These are phyloP conservation scores for Xylaria sp. DNA, from an alignment of 2,329 filamentous ascomycete species.

Conservation along the genomic window DNA sequence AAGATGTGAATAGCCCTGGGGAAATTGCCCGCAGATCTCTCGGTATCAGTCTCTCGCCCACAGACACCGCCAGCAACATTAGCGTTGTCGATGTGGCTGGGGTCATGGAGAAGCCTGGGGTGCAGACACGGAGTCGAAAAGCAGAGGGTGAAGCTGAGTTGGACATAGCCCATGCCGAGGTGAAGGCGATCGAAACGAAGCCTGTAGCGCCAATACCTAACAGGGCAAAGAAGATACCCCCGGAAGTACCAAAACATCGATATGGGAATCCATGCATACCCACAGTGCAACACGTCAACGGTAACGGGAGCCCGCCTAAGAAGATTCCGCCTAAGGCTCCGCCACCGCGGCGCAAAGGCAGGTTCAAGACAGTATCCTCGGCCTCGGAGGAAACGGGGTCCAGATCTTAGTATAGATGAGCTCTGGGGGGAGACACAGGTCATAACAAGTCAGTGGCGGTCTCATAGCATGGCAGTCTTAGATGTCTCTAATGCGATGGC, in stretches of 20 bases:
- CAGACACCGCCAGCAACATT: constrained; percentile 74
- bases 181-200: constrained; percentile 9
- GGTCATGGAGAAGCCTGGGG: constrained; percentile 82
- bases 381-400: constrained; percentile 36
- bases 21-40: constrained; percentile 69
- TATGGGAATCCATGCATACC: constrained; percentile 59
- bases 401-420: constrained; percentile 7
- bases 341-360: constrained; percentile 57
- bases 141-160: constrained; percentile 35
- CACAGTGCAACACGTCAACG: constrained; percentile 12
- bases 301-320: constrained; percentile 32
- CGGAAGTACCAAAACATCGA: constrained; percentile 66
- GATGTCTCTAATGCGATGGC: background rate
- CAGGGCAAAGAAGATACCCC: constrained; percentile 60
- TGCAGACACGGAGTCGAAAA: constrained; percentile 80
- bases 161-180: constrained; percentile 15
- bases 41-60: constrained; percentile 75
- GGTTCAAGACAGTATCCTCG: constrained; percentile 49
- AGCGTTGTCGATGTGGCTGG: constrained; percentile 82
- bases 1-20: constrained; percentile 52
- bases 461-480: background rate
- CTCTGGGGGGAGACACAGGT: background rate
- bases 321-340: constrained; percentile 51
- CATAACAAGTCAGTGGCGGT: background rate
- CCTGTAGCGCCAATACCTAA: constrained; percentile 23